Evolutionary conservation across 108 stramenopile species (phyloP).

Genomic region (Pseudonitzschia multiseries): DNA sequence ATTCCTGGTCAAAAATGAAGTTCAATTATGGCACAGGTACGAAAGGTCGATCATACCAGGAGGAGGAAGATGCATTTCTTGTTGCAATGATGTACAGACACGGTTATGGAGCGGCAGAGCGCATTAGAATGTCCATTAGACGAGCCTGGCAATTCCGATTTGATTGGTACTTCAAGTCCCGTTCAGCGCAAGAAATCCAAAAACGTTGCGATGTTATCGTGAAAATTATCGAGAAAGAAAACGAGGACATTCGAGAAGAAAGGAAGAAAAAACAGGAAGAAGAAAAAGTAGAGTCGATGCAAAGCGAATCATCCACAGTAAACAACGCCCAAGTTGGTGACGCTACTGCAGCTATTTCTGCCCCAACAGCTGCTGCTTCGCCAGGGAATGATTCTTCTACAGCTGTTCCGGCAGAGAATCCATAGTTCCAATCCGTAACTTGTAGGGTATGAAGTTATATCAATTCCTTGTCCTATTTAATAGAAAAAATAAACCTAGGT

Average conservation of each 20-base stretch:
- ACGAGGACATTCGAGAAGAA: slow-evolving; percentile 54
- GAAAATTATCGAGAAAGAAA: slow-evolving; percentile 73
- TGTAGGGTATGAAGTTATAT: too few species aligned
- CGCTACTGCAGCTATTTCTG: neutral
- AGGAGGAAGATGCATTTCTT: slow-evolving; percentile 97
- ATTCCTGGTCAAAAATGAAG: slow-evolving; percentile 84
- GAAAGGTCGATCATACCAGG: slow-evolving; percentile 73
- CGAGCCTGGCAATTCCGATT: slow-evolving; percentile 96
- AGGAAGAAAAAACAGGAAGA: slow-evolving; percentile 52
- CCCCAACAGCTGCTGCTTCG: neutral
- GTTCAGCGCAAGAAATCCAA: slow-evolving; percentile 91
- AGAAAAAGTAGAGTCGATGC: neutral
- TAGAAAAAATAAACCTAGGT: too few species aligned
- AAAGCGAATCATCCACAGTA: neutral
- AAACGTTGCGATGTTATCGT: slow-evolving; percentile 85
- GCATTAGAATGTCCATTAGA: slow-evolving; percentile 92
- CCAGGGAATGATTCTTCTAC: neutral
- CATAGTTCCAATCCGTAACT: too few species aligned
- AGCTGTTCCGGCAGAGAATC: too few species aligned
- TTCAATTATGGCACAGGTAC: slow-evolving; percentile 70
- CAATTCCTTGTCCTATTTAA: too few species aligned
- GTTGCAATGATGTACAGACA: slow-evolving; percentile 94
- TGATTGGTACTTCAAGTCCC: slow-evolving; percentile 98
- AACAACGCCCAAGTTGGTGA: neutral
- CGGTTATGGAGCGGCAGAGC: slow-evolving; percentile 92